Percentiles rank a stretch among this genome's conserved stretches.
Conservation (phyloP, 2,329 filamentous ascomycete species). For the Dothistroma septosporum region DNA sequence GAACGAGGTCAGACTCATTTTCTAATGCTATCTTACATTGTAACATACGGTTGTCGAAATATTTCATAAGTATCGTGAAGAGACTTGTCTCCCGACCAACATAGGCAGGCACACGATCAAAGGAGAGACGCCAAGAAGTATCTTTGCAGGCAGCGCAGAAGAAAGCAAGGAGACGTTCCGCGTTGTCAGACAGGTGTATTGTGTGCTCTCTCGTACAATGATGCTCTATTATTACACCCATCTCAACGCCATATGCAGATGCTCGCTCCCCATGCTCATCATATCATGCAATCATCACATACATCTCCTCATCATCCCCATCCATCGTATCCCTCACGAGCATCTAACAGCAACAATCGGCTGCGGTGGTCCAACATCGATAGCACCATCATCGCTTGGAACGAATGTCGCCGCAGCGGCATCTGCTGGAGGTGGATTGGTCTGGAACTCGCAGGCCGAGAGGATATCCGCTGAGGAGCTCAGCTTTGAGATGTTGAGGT, state of each 20-base stretch:
- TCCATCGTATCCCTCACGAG: neutral
- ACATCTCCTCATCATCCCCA: neutral
- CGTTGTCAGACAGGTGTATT: no score
- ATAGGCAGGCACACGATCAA: no score
- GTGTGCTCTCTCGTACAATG: no score
- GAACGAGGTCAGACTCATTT: no score
- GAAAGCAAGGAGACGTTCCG: no score
- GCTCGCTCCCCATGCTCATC: neutral
- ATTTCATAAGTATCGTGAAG: no score
- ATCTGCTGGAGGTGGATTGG: conserved; percentile 5
- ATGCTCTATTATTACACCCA: no score
- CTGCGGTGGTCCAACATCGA: conserved; percentile 11
- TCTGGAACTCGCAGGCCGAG: conserved; percentile 6
- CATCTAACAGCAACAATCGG: conserved; percentile 11
- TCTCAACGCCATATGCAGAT: no score
- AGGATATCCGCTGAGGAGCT: conserved; percentile 2
- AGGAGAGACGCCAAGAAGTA: no score
- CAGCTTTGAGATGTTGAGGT: conserved; percentile 12
- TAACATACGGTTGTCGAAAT: no score
- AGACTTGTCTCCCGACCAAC: neutral
- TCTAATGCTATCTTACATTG: no score
- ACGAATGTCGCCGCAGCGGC: conserved; percentile 7
- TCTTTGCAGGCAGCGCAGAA: no score
- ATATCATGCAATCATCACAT: neutral
- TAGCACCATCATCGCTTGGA: conserved; percentile 5